These are phyloP conservation scores for Blastocystis sp. DNA, from an alignment of 352 stramenopile genomes.

Conservation along the genomic window DNA sequence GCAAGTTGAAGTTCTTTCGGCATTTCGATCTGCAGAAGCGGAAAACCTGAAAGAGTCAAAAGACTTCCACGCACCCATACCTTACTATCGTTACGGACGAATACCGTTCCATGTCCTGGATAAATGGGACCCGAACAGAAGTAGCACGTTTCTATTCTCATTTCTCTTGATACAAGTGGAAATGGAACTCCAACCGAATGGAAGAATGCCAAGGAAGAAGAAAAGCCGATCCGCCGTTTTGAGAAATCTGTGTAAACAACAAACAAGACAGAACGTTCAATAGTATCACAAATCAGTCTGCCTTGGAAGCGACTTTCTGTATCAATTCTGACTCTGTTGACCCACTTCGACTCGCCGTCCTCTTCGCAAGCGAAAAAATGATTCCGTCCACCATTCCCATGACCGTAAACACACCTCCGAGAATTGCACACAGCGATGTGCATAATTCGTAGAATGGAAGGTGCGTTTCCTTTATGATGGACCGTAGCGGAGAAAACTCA, in stretches of 20 bases:
- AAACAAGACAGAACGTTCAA: background rate
- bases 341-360: background rate
- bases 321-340: slow-evolving; percentile 24
- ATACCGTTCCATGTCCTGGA: slow-evolving; percentile 94
- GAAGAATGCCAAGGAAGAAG: background rate
- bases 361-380: background rate
- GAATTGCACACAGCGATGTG: slow-evolving; percentile 50
- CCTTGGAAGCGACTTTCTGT: slow-evolving; percentile 9
- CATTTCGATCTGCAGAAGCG: slow-evolving; percentile 99
- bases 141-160: slow-evolving; percentile 54
- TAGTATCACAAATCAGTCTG: slow-evolving; percentile 15
- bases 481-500: slow-evolving; percentile 70
- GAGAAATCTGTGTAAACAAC: background rate
- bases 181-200: background rate
- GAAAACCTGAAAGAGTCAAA: slow-evolving; percentile 71
- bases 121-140: slow-evolving; percentile 77
- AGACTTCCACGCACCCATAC: slow-evolving; percentile 11
- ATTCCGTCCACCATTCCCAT: slow-evolving; percentile 37
- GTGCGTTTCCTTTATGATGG: background rate
- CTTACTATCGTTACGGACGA: slow-evolving; percentile 98
- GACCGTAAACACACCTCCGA: slow-evolving; percentile 47
- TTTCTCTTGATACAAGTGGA: too few species aligned
- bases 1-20: slow-evolving; percentile 99
- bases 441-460: slow-evolving; percentile 41
- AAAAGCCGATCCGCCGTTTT: background rate